Percentiles rank a stretch among this genome's conserved stretches.
Evolutionary conservation across 192 early-diverging fungal species (phyloP).

Genomic region (Linnemannia zychae): DNA sequence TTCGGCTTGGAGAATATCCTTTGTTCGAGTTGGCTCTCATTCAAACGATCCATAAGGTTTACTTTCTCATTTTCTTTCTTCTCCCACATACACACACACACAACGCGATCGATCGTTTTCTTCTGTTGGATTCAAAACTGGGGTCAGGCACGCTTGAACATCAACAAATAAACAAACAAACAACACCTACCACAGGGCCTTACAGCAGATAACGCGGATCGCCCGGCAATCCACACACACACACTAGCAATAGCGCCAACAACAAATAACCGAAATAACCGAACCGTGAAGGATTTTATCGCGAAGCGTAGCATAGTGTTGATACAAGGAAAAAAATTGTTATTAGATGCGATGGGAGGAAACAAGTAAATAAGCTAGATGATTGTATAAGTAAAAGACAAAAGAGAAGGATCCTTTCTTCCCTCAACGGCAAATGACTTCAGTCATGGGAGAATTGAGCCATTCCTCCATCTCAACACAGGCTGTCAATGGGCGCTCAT

Average conservation of each 20-base stretch:
- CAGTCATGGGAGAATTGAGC: conserved; percentile 35
- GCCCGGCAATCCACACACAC: no score
- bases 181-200: background rate
- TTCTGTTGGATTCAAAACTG: background rate
- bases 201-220: no score
- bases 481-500: conserved; percentile 48
- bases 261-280: no score
- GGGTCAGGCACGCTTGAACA: background rate
- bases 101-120: background rate
- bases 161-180: background rate
- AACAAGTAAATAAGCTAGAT: conserved; percentile 1
- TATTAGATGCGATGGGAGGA: background rate
- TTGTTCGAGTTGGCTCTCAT: background rate
- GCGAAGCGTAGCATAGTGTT: background rate
- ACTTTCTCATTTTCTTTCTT: background rate
- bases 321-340: background rate
- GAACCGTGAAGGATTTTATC: no score
- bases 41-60: background rate
- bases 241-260: no score
- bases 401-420: no score
- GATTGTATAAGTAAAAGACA: background rate
- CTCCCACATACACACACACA: background rate
- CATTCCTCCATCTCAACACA: conserved; percentile 54
- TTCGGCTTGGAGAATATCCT: no score
- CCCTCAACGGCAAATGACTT: conserved; percentile 39